These are phyloP conservation scores for Salix suchowensis DNA, from an alignment of 345 rosid species.

Conservation along the genomic window DNA sequence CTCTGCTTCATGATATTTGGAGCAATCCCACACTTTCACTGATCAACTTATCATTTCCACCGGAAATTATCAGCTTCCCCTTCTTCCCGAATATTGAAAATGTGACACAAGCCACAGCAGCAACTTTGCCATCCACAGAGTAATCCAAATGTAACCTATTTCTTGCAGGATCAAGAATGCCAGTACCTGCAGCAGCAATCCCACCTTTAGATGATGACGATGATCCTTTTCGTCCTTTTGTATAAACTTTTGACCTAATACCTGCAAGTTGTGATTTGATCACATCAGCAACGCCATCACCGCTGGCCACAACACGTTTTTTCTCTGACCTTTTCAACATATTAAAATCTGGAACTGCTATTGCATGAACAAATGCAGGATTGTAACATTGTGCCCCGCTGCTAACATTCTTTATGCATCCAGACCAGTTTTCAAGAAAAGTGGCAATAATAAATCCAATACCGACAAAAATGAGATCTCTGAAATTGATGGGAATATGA, in stretches of 20 bases:
- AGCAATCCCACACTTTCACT: slow-evolving; percentile 73
- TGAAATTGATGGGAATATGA: too few species aligned
- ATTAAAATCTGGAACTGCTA: slow-evolving; percentile 72
- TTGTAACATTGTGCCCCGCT: slow-evolving; percentile 62
- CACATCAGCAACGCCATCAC: slow-evolving; percentile 72
- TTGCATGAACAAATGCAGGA: slow-evolving; percentile 86
- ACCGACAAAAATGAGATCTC: too few species aligned
- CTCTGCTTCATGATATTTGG: slow-evolving; percentile 36
- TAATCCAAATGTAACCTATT: slow-evolving; percentile 70
- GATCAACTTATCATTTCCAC: slow-evolving; percentile 74
- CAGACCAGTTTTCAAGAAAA: slow-evolving; percentile 36
- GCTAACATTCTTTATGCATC: slow-evolving; percentile 30
- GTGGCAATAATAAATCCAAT: too few species aligned
- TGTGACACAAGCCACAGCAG: slow-evolving; percentile 78
- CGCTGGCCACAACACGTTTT: slow-evolving; percentile 62
- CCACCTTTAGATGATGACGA: slow-evolving; percentile 37
- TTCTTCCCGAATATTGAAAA: slow-evolving; percentile 71
- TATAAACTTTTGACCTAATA: slow-evolving; percentile 31
- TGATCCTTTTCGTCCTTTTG: slow-evolving; percentile 52
- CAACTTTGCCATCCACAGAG: slow-evolving; percentile 71
- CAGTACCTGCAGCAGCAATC: slow-evolving; percentile 12
- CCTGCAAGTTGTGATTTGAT: slow-evolving; percentile 64
- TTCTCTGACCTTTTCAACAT: slow-evolving; percentile 59
- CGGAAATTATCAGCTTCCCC: slow-evolving; percentile 70
- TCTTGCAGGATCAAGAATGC: slow-evolving; percentile 17